Base-by-base conservation (phyloP, 1,284 basidiomycete species). In the Trametes polyzona region DNA sequence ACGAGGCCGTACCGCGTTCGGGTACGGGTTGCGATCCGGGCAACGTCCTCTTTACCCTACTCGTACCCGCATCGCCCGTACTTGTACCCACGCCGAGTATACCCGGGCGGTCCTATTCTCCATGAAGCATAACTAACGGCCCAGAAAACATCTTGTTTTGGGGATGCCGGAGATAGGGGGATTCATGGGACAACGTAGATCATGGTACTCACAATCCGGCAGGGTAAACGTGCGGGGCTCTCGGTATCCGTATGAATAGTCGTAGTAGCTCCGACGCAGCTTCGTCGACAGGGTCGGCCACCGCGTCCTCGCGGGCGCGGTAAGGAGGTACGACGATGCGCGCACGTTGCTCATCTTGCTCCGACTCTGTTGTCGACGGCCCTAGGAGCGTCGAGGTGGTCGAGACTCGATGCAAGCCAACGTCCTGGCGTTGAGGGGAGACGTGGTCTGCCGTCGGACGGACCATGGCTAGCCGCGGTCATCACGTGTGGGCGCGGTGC, bases 161-260 rank as follows among this genome's bases (percentile, higher is more conserved):
- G n/a, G n/a, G n/a, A n/a, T n/a, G n/a, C n/a, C n/a, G n/a, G n/a
- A n/a, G n/a, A n/a, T n/a, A n/a, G n/a, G n/a, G n/a, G n/a, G n/a
- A n/a, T n/a, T n/a, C n/a, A n/a, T n/a, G n/a, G n/a, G n/a, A n/a
- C n/a, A n/a, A n/a, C n/a, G n/a, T n/a, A n/a, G 4, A 17, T 37
- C 7, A 23, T 12, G 14, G 6, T 10, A 79, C 89, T 69, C 72
- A 92, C 91, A 93, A 63, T 93, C 92, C 32, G 90, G 86, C 62
- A 93, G 78, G 10, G 76, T 72, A 65, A 88, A 90, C 64, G 80
- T 77, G 42, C 80, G 76, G 1, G 83, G 81, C 65, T 86, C 86
- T 36, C 92, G 79, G 66, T 88, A 93, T 0, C 92, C 92, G 70
- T 91, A 93, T 2, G 89, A 91, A 61, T 91, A 86, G 73, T 94